Conservation (phyloP, 208 protist species). For the Polymyxa betae region DNA sequence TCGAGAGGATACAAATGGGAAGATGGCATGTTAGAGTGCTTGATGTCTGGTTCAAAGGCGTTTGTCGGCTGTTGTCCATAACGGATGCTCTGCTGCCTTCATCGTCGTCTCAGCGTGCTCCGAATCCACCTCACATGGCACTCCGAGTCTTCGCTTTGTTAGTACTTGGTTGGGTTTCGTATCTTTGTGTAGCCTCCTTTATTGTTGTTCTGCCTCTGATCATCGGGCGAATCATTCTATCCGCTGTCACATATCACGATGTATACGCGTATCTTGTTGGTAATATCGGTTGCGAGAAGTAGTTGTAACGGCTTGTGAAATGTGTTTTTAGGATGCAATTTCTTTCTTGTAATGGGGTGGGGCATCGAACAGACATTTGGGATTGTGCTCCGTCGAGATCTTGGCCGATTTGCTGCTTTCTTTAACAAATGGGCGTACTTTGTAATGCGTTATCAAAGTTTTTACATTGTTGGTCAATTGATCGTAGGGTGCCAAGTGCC, state of each 20-base stretch:
- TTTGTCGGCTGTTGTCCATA: slow-evolving; percentile 30
- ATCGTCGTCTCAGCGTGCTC: neutral
- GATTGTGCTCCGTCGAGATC: neutral
- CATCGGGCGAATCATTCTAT: neutral
- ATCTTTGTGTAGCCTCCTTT: neutral
- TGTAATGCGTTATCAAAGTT: neutral
- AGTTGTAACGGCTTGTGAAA: neutral
- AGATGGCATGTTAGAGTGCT: neutral
- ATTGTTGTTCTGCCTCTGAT: neutral
- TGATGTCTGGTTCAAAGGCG: neutral
- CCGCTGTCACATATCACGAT: neutral
- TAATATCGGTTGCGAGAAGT: neutral
- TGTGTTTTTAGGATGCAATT: neutral
- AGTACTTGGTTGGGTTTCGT: neutral
- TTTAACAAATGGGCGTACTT: neutral
- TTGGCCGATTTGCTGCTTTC: neutral
- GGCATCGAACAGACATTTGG: neutral
- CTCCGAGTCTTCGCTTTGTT: slow-evolving; percentile 21
- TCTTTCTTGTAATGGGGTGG: slow-evolving; percentile 12
- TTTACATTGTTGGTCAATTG: neutral
- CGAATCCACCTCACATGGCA: neutral
- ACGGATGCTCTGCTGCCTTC: neutral
- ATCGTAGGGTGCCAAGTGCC: neutral
- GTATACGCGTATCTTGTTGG: slow-evolving; percentile 37
- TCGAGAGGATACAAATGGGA: slow-evolving; percentile 4